Conservation (phyloP, 305 asterid species). For the Solanum hybrid region DNA sequence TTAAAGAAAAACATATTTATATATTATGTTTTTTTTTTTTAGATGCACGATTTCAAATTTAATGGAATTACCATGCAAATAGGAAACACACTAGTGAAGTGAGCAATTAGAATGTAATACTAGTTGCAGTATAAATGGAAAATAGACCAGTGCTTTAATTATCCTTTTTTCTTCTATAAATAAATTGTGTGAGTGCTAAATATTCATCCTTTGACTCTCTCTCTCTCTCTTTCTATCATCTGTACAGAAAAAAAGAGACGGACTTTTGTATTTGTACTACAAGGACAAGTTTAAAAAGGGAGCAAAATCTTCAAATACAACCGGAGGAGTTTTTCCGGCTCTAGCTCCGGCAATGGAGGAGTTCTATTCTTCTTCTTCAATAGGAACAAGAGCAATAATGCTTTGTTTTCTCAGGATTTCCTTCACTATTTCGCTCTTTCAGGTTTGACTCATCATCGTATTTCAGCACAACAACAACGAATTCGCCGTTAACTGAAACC, state of each 20-base stretch:
- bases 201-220: background rate
- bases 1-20: too few relatives aligned
- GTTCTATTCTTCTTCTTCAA: background rate
- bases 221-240: background rate
- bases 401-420: background rate
- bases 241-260: slow-evolving; percentile 9
- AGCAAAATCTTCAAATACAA: background rate
- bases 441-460: slow-evolving; percentile 27
- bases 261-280: background rate
- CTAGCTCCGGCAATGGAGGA: background rate
- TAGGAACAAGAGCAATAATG: slow-evolving; percentile 27
- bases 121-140: background rate
- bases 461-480: background rate
- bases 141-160: background rate
- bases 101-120: background rate
- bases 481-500: background rate
- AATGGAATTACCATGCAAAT: too few relatives aligned
- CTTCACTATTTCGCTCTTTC: slow-evolving; percentile 20
- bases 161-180: background rate
- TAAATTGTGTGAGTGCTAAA: background rate
- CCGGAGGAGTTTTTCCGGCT: background rate
- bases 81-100: too few relatives aligned
- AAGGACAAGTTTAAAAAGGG: background rate
- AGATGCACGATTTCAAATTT: too few relatives aligned
- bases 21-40: too few relatives aligned